These are phyloP conservation scores for Teratosphaeriaceae sp. DNA, from an alignment of 2,329 filamentous ascomycete genomes.

Conservation along the genomic window DNA sequence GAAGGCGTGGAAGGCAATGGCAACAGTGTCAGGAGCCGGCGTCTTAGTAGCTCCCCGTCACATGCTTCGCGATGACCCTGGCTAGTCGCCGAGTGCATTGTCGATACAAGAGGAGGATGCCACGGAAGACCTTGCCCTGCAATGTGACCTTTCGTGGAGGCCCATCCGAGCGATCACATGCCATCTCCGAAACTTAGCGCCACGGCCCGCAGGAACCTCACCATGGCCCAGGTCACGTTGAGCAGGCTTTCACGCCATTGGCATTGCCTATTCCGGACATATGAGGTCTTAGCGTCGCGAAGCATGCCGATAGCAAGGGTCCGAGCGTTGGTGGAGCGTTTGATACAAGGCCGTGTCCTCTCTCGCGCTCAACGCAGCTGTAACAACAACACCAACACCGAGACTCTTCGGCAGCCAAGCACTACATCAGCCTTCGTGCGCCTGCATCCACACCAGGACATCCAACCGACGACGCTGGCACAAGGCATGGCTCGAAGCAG, in stretches of 20 bases:
- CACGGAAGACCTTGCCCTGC: neutral
- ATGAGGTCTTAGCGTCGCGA: no score
- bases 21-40: no score
- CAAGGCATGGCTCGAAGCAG: no score
- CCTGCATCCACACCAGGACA: neutral
- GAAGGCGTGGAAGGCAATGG: no score
- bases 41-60: no score
- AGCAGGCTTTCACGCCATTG: neutral
- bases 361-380: neutral
- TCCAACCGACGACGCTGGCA: neutral
- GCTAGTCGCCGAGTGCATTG: no score
- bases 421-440: no score
- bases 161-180: neutral
- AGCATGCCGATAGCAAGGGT: no score
- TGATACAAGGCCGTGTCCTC: neutral
- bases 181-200: neutral
- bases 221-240: neutral
- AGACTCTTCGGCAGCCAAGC: no score
- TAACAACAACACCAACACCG: neutral
- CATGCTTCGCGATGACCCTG: no score
- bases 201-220: neutral
- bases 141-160: no score
- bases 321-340: neutral
- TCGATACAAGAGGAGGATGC: neutral
- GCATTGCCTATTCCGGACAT: neutral